These are phyloP conservation scores for Helotiales sp. DNA, from an alignment of 2,329 filamentous ascomycete species.

Conservation along the genomic window DNA sequence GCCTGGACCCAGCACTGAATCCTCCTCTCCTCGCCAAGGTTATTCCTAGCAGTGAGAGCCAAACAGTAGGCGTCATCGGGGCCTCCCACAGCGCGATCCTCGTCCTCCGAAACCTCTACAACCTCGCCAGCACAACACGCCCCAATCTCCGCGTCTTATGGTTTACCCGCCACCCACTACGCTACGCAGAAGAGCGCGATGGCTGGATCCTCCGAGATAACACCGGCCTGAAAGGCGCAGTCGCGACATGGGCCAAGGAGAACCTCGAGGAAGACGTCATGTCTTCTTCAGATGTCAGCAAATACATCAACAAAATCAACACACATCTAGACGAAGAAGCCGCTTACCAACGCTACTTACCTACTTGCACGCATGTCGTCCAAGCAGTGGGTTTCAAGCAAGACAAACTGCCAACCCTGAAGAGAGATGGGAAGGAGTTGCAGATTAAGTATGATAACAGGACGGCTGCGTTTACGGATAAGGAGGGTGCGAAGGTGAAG, in stretches of 20 bases:
- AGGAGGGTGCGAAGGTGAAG: slow-evolving; percentile 49
- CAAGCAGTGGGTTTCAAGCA: slow-evolving; percentile 64
- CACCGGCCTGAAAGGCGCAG: slow-evolving; percentile 66
- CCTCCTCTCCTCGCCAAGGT: slow-evolving; percentile 53
- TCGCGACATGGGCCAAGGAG: slow-evolving; percentile 61
- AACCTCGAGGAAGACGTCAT: slow-evolving; percentile 61
- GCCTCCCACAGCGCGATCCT: slow-evolving; percentile 68
- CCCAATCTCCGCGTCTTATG: slow-evolving; percentile 61
- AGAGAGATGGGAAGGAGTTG: slow-evolving; percentile 38
- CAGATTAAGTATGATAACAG: slow-evolving; percentile 43
- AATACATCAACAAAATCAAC: slow-evolving; percentile 38
- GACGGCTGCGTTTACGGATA: slow-evolving; percentile 54
- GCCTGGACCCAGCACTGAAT: slow-evolving; percentile 61
- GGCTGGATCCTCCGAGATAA: slow-evolving; percentile 70
- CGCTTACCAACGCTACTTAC: slow-evolving; percentile 54
- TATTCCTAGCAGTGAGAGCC: slow-evolving; percentile 45
- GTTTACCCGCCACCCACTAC: slow-evolving; percentile 64
- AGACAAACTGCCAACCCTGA: slow-evolving; percentile 55
- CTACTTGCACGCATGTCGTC: slow-evolving; percentile 56
- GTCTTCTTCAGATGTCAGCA: slow-evolving; percentile 37
- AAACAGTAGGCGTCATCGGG: slow-evolving; percentile 61
- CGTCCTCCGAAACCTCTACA: slow-evolving; percentile 64
- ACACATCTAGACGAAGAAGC: slow-evolving; percentile 45
- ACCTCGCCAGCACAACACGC: slow-evolving; percentile 56
- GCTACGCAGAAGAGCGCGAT: slow-evolving; percentile 65